Evolutionary conservation across 2,329 filamentous ascomycete genomes (phyloP).

Genomic region (Cyclaneusma minus): DNA sequence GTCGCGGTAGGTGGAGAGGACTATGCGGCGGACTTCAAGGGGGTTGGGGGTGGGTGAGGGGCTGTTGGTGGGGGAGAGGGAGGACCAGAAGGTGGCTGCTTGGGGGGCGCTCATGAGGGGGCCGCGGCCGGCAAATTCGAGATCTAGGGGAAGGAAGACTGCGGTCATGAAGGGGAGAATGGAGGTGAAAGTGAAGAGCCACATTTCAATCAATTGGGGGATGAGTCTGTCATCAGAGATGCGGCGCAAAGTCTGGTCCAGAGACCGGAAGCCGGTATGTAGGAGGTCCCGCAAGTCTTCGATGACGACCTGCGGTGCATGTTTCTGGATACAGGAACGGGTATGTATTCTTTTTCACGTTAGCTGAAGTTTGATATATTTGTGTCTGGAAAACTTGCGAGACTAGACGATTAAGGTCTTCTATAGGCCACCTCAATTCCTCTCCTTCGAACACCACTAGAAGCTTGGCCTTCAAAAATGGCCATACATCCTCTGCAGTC

Average conservation of each 20-base stretch:
- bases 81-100: slow-evolving; percentile 82
- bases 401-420: slow-evolving; percentile 74
- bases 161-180: slow-evolving; percentile 91
- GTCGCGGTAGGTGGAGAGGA: slow-evolving; percentile 78
- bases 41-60: slow-evolving; percentile 31
- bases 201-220: slow-evolving; percentile 78
- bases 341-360: slow-evolving; percentile 43
- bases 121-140: slow-evolving; percentile 81
- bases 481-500: slow-evolving; percentile 68
- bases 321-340: slow-evolving; percentile 59
- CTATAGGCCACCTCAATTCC: slow-evolving; percentile 62
- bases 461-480: slow-evolving; percentile 59
- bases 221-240: slow-evolving; percentile 81
- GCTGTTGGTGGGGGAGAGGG: slow-evolving; percentile 31
- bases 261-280: slow-evolving; percentile 65
- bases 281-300: slow-evolving; percentile 66
- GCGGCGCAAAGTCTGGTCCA: slow-evolving; percentile 69
- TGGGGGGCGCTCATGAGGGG: slow-evolving; percentile 63
- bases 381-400: slow-evolving; percentile 20
- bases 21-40: slow-evolving; percentile 77
- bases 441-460: slow-evolving; percentile 71
- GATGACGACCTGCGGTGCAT: slow-evolving; percentile 53
- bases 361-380: slow-evolving; percentile 2
- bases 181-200: slow-evolving; percentile 82
- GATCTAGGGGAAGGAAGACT: slow-evolving; percentile 81